A percentile compares a stretch with the other conserved stretches of the same genome.
Evolutionary conservation across 2,329 filamentous ascomycete genomes (phyloP).

Genomic region (Apiospora marii): DNA sequence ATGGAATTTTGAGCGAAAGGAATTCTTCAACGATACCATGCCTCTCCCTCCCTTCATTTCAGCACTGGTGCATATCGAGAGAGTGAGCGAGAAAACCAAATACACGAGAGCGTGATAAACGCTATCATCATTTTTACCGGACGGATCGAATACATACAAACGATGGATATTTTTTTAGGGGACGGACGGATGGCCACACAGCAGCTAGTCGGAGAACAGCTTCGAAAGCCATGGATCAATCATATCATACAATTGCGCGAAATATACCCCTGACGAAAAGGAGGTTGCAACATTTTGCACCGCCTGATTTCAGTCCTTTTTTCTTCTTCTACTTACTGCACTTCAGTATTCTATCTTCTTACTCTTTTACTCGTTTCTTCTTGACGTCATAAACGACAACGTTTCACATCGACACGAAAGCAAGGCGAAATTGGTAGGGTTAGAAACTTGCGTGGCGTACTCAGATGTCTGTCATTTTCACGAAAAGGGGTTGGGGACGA

Average conservation of each 20-base stretch:
- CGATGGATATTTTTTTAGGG: not conserved
- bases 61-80: not conserved
- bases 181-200: not conserved
- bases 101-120: not conserved
- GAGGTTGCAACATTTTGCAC: not conserved
- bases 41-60: not conserved
- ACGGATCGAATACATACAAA: slow-evolving; percentile 12
- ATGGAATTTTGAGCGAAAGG: not conserved
- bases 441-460: slow-evolving; percentile 13
- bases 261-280: slow-evolving; percentile 14
- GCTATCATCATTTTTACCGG: not conserved
- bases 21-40: not conserved
- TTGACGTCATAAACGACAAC: not conserved
- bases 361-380: not conserved
- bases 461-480: not conserved
- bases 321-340: not conserved
- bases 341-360: not conserved
- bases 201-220: slow-evolving; percentile 10
- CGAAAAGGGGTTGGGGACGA: not conserved
- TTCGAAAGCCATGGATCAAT: slow-evolving; percentile 6
- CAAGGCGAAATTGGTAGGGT: slow-evolving; percentile 18
- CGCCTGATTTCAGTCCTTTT: slow-evolving; percentile 5
- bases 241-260: slow-evolving; percentile 12
- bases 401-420: not conserved
- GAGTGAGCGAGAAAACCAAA: not conserved